Conservation (phyloP, 2,329 filamentous ascomycete species). For the Whalleya microplaca region DNA sequence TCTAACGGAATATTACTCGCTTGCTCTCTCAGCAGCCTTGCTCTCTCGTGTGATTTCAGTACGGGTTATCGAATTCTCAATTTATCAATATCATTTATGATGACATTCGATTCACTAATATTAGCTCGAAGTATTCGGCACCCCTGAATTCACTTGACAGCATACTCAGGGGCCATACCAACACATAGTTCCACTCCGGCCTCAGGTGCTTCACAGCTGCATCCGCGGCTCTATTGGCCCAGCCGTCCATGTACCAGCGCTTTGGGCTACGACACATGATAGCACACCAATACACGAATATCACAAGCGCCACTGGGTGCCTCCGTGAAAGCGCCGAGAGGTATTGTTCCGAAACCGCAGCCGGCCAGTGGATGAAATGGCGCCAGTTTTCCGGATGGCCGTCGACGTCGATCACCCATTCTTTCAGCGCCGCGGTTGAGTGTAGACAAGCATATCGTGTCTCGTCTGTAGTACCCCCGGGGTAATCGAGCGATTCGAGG, state of each 20-base stretch:
- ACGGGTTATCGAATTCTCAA: no score
- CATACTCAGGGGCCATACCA: slow-evolving; percentile 13
- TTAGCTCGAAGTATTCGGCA: no score
- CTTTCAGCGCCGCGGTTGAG: slow-evolving; percentile 19
- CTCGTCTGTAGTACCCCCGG: slow-evolving; percentile 6
- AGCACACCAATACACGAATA: slow-evolving; percentile 31
- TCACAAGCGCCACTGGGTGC: slow-evolving; percentile 24
- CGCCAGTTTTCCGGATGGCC: slow-evolving; percentile 25
- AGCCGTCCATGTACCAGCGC: slow-evolving; percentile 30
- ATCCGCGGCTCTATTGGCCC: slow-evolving; percentile 24
- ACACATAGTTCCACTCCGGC: slow-evolving; percentile 11
- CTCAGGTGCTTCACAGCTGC: slow-evolving; percentile 23
- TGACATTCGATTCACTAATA: no score
- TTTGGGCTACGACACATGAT: slow-evolving; percentile 30
- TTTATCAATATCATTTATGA: no score
- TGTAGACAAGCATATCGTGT: slow-evolving; percentile 18
- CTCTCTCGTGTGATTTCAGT: no score
- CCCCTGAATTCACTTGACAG: not conserved
- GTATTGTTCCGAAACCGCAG: slow-evolving; percentile 22
- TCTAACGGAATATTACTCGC: no score
- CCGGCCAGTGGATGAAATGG: slow-evolving; percentile 30
- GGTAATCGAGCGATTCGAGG: slow-evolving; percentile 12
- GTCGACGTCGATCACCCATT: slow-evolving; percentile 20
- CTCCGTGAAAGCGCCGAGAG: slow-evolving; percentile 19
- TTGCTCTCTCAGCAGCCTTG: no score